A percentile compares a stretch with the other conserved stretches of the same genome.
phyloP scores from a whole-genome alignment of 2,329 filamentous ascomycete species.

The Nothomitra cinnamomea region DNA sequence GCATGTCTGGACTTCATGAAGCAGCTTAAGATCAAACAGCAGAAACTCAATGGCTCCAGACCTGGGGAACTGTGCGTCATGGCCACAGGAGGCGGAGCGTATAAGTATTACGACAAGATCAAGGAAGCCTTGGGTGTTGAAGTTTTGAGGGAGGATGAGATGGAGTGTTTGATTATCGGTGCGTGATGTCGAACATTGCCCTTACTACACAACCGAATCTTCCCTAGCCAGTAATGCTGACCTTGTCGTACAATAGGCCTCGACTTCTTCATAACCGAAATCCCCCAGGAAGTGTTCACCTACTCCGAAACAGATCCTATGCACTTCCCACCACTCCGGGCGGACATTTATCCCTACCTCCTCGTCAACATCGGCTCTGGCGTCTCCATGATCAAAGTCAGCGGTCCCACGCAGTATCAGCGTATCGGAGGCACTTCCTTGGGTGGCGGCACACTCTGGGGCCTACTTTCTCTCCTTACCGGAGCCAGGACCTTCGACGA shows the following conservation, averaged over 20 bases:
- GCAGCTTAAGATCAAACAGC: slow-evolving; percentile 66
- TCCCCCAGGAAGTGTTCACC: slow-evolving; percentile 91
- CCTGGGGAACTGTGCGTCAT: slow-evolving; percentile 71
- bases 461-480: slow-evolving; percentile 75
- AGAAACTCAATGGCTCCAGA: slow-evolving; percentile 53
- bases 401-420: slow-evolving; percentile 68
- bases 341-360: slow-evolving; percentile 90
- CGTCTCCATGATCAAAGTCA: slow-evolving; percentile 94
- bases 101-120: slow-evolving; percentile 91
- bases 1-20: slow-evolving; percentile 86
- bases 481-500: slow-evolving; percentile 94
- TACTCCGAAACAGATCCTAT: slow-evolving; percentile 85
- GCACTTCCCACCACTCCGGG: slow-evolving; percentile 61
- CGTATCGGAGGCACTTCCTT: slow-evolving; percentile 90
- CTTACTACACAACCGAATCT: too few relatives aligned
- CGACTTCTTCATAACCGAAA: slow-evolving; percentile 98
- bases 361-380: slow-evolving; percentile 97
- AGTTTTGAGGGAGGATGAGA: slow-evolving; percentile 86
- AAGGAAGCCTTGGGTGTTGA: slow-evolving; percentile 69
- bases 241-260: too few relatives aligned
- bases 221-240: too few relatives aligned
- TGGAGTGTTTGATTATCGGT: slow-evolving; percentile 97
- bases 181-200: slow-evolving; percentile 15
- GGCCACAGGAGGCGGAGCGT: slow-evolving; percentile 90
- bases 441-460: slow-evolving; percentile 95